A percentile compares a stretch with the other conserved stretches of the same genome.
Conservation (phyloP, 1,284 basidiomycete species). For the Ceratobasidium sp. region DNA sequence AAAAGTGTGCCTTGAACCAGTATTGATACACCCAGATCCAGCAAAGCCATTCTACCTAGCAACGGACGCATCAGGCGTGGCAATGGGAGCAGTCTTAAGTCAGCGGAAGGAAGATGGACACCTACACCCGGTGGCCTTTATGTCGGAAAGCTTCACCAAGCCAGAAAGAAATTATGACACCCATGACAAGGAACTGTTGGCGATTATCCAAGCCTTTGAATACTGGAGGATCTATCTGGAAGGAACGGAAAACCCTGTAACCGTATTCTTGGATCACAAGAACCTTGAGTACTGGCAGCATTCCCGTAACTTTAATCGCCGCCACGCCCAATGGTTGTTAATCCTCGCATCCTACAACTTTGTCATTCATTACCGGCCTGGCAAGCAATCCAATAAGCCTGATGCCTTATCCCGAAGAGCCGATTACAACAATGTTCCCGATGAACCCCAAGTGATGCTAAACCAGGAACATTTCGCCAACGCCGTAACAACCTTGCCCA, state of each 20-base stretch:
- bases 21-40: neutral
- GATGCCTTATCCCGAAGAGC: constrained; percentile 49
- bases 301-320: constrained; percentile 20
- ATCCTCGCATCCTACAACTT: constrained; percentile 47
- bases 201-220: constrained; percentile 21
- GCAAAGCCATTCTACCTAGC: constrained; percentile 26
- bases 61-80: neutral
- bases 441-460: constrained; percentile 15
- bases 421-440: constrained; percentile 39
- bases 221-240: constrained; percentile 49
- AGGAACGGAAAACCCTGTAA: constrained; percentile 23
- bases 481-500: no score
- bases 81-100: neutral
- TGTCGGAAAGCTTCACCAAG: constrained; percentile 6
- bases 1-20: neutral
- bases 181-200: no score
- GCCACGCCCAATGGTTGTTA: constrained; percentile 50
- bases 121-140: constrained; percentile 8
- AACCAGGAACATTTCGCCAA: no score
- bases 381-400: constrained; percentile 45
- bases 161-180: constrained; percentile 54
- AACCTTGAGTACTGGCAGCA: constrained; percentile 11
- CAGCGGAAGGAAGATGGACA: neutral
- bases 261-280: neutral
- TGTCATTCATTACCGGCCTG: constrained; percentile 48